Conservation (phyloP, 116 monocot genomes). For the Iris pallida region DNA sequence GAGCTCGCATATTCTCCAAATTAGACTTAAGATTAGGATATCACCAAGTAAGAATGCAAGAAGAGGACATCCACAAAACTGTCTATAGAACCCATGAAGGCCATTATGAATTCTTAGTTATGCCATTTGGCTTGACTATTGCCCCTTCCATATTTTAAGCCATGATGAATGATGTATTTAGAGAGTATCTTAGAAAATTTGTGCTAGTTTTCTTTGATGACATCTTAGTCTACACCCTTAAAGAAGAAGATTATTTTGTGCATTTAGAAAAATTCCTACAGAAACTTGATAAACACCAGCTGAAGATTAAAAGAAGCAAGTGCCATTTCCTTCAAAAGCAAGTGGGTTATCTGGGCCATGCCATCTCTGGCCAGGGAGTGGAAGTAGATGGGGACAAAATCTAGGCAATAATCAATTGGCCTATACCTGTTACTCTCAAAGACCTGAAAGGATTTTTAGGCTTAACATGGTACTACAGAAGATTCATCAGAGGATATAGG, state of each 20-base stretch:
- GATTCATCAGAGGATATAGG: background rate
- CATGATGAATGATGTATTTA: background rate
- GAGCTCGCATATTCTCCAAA: background rate
- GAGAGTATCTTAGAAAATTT: background rate
- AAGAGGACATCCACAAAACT: too few relatives aligned
- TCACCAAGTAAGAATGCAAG: too few relatives aligned
- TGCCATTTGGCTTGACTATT: background rate
- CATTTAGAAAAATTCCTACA: background rate
- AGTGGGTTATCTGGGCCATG: constrained; percentile 8
- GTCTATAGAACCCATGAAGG: too few relatives aligned
- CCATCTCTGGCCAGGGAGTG: background rate
- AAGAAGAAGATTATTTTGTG: background rate
- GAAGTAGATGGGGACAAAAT: background rate
- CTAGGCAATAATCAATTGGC: background rate
- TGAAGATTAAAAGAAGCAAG: background rate
- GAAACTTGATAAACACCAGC: background rate
- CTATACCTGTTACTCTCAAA: background rate
- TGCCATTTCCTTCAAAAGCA: background rate
- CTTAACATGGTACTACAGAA: constrained; percentile 3
- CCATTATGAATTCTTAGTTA: too few relatives aligned
- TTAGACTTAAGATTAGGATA: background rate
- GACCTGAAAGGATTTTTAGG: constrained; percentile 15
- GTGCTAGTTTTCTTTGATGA: too few relatives aligned
- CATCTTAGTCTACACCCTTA: too few relatives aligned
- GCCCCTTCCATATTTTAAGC: background rate